Evolutionary conservation across 768 basidiomycete species (phyloP), one percentile per base, ranked within the genome.

Genomic region (Agaricus subrufescens): DNA sequence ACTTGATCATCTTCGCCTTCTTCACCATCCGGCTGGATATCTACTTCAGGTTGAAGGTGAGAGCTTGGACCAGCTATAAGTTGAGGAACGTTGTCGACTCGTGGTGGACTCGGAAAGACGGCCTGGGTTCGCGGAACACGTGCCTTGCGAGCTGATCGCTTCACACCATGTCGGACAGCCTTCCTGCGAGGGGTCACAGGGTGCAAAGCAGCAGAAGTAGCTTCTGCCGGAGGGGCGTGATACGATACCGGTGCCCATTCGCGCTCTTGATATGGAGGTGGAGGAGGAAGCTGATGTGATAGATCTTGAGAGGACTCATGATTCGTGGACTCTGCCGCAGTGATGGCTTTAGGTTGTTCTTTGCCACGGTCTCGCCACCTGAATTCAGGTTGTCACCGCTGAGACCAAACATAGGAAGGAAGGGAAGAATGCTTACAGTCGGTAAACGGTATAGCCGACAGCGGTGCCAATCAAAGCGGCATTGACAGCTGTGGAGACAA

Each of bases 401-500:
- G 19, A 19, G 19, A 19, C 19, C 19, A 19, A 19, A 19, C 19
- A 19, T 19, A 19, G 19, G 19, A 19, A 19, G 19, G 19, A 19
- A 19, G 40, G 37, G 11, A 48, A 42, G 11, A 30, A 27, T 29
- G 50, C 89, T 75, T 67, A 92, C 91, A 93, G 74, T 69, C 89
- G 82, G 73, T 91, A 94, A 42, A 91, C 89, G 45, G 90, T 91
- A 59, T 92, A 77, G 57, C 91, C 91, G 50, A 94, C 91, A 14
- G 91, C 91, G 23, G 89, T 86, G 56, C 91, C 89, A 58, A 94
- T 89, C 57, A 94, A 80, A 46, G 89, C 91, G 60, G 91, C 90
- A 71, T 81, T 89, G 71, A 93, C 74, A 54, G 91, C 91, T 31
- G 89, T 89, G 14, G 89, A 87, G 59, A 92, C 82, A 64, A 94